A percentile compares a stretch with the other conserved stretches of the same genome.
Evolutionary conservation across 2,329 filamentous ascomycete species (phyloP).

Genomic region (Aspergillus pseudoviridinutans): DNA sequence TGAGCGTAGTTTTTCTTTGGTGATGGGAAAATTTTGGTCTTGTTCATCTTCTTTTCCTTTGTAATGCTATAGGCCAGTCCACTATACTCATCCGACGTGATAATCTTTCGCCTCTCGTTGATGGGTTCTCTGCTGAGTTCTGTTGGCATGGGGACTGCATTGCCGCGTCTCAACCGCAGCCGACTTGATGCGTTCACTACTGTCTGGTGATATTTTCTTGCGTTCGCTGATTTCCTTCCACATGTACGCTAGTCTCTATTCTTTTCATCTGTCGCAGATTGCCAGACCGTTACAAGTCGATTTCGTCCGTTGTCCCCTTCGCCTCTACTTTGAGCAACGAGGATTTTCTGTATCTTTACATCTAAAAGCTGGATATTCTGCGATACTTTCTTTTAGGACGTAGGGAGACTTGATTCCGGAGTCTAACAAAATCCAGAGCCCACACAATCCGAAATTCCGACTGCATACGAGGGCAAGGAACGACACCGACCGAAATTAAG

Average conservation of each 20-base stretch:
- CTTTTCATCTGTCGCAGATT: neutral
- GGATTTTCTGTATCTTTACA: conserved; percentile 1
- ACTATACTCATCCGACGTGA: neutral
- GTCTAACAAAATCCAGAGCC: neutral
- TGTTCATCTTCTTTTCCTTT: conserved; percentile 7
- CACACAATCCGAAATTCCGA: neutral
- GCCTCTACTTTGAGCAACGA: neutral
- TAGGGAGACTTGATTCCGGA: neutral
- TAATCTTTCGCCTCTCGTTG: neutral
- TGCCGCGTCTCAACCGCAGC: neutral
- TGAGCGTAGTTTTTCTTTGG: conserved; percentile 19
- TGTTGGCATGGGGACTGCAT: neutral
- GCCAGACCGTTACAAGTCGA: neutral
- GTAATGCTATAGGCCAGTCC: neutral
- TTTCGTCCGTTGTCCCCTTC: neutral
- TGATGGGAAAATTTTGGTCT: conserved; percentile 16
- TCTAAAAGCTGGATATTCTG: neutral
- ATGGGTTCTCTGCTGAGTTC: neutral
- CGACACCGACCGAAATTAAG: neutral
- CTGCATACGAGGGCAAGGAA: neutral
- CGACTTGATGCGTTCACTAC: neutral
- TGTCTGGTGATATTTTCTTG: neutral
- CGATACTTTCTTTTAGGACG: neutral
- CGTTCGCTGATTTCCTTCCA: neutral
- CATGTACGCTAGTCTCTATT: neutral